A percentile compares a stretch with the other conserved stretches of the same genome.
phyloP scores from a whole-genome alignment of 75 land plant species.

The Sequoiadendron giganteum region DNA sequence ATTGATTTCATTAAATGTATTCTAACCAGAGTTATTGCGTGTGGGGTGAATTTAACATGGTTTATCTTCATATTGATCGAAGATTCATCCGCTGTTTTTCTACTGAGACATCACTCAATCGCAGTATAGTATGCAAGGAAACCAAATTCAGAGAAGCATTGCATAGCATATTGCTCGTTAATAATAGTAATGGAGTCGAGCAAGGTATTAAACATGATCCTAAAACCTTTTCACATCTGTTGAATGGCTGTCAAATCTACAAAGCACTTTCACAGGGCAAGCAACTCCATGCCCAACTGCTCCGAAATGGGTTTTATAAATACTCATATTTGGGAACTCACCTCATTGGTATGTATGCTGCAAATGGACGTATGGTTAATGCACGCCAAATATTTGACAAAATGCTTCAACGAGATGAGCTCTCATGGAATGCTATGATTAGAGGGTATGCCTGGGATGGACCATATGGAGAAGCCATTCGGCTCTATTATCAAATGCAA shows the following conservation, averaged over 20 bases:
- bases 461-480: conserved; percentile 18
- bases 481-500: conserved; percentile 29
- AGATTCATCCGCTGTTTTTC: background rate
- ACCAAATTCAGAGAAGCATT: background rate
- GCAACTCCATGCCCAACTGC: background rate
- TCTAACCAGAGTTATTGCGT: background rate
- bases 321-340: background rate
- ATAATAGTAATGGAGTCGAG: background rate
- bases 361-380: conserved; percentile 18
- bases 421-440: conserved; percentile 51
- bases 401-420: conserved; percentile 16
- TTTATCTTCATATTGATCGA: background rate
- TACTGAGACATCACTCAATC: background rate
- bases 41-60: background rate
- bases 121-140: background rate
- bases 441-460: conserved; percentile 35
- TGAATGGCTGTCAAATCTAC: background rate
- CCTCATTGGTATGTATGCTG: conserved; percentile 20
- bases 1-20: background rate
- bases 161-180: background rate
- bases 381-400: conserved; percentile 25
- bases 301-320: background rate
- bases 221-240: background rate
- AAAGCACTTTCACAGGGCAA: conserved; percentile 1
- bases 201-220: background rate